Base-by-base conservation (phyloP, 106 monocot species). In the Allium fistulosum region DNA sequence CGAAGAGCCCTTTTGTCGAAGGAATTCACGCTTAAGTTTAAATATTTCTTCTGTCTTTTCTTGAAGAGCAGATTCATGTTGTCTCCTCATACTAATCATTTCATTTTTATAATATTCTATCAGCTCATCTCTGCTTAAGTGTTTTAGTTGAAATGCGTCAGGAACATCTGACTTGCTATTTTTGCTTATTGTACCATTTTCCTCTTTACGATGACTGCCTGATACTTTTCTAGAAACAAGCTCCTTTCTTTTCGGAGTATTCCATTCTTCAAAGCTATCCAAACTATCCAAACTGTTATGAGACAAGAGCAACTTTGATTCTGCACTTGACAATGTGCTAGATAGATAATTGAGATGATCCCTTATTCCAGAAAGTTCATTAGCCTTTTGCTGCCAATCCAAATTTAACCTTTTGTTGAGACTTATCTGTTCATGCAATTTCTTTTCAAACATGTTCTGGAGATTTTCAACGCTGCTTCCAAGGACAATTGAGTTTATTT, bases 21-120 rank as follows among this genome's bases (percentile, higher is more conserved):
- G 79, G 55, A 85, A 80, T 65, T 93, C 85, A 47, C 99, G 72
- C 59, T 93, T 93, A 11, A 83, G 73, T 15, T 63, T 76, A 65
- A 99, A 99, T 67, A 93, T 67, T 59, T 92, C 92, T 70, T 99
- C 99, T 14, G 99, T 99, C 66, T 83, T 93, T 81, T 93, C 90
- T 48, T 87, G 87, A 71, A 99, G 73, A 27, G 82, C 82, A 59
- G 75, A 71, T 7, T 99, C 99, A 65, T 90, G 86, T 55, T 90
- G 84, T 69, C 89, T 87, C 18, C 85, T 90, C 84, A 93, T 83
- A 64, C 85, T 85, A 11, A 67, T 79, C 61, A 93, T 87, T 85
- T 93, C 90, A 63, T 66, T 58, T 81, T 74, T 92, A 59, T 80
- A 93, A 64, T 81, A 75, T 48, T 69, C 28, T 66, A 80, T 67